Percentiles rank a stretch among this genome's conserved stretches.
Evolutionary conservation across 192 early-diverging fungal genomes (phyloP).

Genomic region (Backusella liffmaniae): DNA sequence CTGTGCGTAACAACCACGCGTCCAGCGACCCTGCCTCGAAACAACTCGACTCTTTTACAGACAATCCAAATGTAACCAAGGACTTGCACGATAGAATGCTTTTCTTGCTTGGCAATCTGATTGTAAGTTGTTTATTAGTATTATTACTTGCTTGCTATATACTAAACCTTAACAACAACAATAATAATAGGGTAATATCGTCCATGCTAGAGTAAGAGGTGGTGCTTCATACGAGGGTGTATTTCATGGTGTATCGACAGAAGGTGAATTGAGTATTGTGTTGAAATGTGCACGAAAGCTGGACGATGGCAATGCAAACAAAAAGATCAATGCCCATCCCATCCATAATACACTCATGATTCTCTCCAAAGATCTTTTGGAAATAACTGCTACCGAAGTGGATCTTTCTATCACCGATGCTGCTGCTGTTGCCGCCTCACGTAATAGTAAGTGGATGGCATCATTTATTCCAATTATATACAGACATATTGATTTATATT

Average conservation of each 20-base stretch:
- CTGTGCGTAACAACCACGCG: constrained; percentile 1
- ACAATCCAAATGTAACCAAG: constrained; percentile 27
- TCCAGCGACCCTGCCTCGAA: neutral
- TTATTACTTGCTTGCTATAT: neutral
- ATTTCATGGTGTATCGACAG: constrained; percentile 58
- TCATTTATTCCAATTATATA: no score
- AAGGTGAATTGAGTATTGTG: constrained; percentile 63
- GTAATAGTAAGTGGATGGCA: constrained; percentile 44
- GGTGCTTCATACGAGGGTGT: constrained; percentile 70
- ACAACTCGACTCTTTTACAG: neutral
- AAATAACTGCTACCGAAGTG: constrained; percentile 49
- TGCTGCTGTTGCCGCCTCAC: constrained; percentile 23
- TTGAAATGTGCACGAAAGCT: constrained; percentile 56
- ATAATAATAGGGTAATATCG: constrained; percentile 58
- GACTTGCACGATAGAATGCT: constrained; percentile 66
- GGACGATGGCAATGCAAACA: constrained; percentile 26
- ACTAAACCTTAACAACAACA: neutral
- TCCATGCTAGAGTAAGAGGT: constrained; percentile 55
- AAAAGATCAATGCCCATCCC: constrained; percentile 30
- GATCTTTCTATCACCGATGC: constrained; percentile 51
- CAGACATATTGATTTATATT: neutral
- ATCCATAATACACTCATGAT: constrained; percentile 56
- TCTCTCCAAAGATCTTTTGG: constrained; percentile 62
- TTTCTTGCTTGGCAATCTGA: constrained; percentile 62
- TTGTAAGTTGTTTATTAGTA: constrained; percentile 48